Percentiles rank a stretch among this genome's conserved stretches.
phyloP scores from a whole-genome alignment of 345 rosid species.

The Salix dunnii region DNA sequence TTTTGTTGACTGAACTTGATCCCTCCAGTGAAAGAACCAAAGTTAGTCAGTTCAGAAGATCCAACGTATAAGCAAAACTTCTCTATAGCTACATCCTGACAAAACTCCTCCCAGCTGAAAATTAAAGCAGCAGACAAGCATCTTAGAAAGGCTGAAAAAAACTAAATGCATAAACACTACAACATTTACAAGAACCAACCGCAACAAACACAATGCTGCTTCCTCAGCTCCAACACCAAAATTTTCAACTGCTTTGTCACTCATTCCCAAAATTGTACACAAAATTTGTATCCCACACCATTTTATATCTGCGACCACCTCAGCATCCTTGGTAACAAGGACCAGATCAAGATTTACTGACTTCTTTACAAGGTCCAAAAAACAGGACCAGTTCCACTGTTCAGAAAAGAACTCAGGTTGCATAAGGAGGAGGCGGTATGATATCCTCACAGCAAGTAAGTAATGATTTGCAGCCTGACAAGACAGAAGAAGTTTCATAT shows the following conservation, averaged over 20 bases:
- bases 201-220: constrained; percentile 60
- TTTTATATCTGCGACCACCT: constrained; percentile 47
- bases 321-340: constrained; percentile 15
- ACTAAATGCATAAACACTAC: constrained; percentile 1
- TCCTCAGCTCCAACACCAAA: constrained; percentile 52
- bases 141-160: constrained; percentile 10
- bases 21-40: constrained; percentile 22
- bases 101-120: constrained; percentile 83
- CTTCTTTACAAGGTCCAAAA: constrained; percentile 54
- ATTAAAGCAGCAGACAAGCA: constrained; percentile 16
- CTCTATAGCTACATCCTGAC: constrained; percentile 71
- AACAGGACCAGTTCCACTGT: constrained; percentile 91
- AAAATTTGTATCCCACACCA: constrained; percentile 71
- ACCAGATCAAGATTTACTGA: constrained; percentile 16
- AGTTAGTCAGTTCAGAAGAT: constrained; percentile 27
- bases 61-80: constrained; percentile 58
- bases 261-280: constrained; percentile 46
- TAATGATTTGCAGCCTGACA: constrained; percentile 44
- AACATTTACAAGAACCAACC: constrained; percentile 43
- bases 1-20: constrained; percentile 31
- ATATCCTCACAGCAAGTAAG: constrained; percentile 48
- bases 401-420: constrained; percentile 60
- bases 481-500: neutral
- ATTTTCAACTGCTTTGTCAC: constrained; percentile 39
- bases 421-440: constrained; percentile 59